Conservation (phyloP, 2,329 filamentous ascomycete species). For the Beauveria scarabaeidicola region DNA sequence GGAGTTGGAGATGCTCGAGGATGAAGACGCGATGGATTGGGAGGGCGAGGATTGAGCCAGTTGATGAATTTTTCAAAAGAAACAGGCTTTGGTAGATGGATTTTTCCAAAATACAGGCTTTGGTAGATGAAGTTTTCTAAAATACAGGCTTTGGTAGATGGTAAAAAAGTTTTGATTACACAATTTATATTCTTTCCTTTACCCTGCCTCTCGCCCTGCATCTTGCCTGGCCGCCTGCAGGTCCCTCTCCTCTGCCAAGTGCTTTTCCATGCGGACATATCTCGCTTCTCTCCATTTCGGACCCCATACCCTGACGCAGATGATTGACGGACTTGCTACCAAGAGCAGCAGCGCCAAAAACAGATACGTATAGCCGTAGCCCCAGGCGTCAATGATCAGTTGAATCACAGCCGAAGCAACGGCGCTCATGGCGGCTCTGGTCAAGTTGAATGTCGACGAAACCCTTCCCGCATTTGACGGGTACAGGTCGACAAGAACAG, state of each 20-base stretch:
- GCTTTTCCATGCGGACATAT: slow-evolving; percentile 16
- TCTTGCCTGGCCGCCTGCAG: not conserved
- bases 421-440: slow-evolving; percentile 31
- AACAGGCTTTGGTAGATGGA: not conserved
- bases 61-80: not conserved
- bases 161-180: no score
- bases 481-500: slow-evolving; percentile 35
- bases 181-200: no score
- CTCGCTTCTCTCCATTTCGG: slow-evolving; percentile 26
- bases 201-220: not conserved
- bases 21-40: not conserved
- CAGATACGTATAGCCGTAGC: slow-evolving; percentile 29
- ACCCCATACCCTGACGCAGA: slow-evolving; percentile 23
- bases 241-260: not conserved
- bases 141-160: not conserved
- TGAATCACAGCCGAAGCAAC: slow-evolving; percentile 31
- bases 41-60: not conserved
- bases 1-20: not conserved
- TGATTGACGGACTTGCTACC: slow-evolving; percentile 20
- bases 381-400: slow-evolving; percentile 32
- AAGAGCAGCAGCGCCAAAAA: slow-evolving; percentile 25
- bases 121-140: not conserved
- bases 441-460: slow-evolving; percentile 34
- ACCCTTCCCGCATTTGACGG: slow-evolving; percentile 31
- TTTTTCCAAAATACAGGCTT: not conserved